A percentile compares a stretch with the other conserved stretches of the same genome.
phyloP scores from a whole-genome alignment of 2,329 filamentous ascomycete species.

The Cordyceps cateniannulata region DNA sequence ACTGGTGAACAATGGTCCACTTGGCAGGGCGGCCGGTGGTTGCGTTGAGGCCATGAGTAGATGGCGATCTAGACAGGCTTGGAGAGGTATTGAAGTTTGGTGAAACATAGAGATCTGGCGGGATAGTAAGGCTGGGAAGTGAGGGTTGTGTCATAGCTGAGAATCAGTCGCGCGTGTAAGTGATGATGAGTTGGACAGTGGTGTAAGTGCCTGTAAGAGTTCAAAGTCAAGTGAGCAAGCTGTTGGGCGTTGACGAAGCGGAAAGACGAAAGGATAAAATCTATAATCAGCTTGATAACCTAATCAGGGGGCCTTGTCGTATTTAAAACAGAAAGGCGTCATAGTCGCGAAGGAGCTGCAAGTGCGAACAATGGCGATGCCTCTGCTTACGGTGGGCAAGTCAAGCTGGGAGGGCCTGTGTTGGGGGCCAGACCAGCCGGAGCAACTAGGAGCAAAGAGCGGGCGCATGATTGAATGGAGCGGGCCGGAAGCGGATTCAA shows the following conservation, averaged over 20 bases:
- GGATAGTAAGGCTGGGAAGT: not conserved
- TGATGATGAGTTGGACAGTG: not conserved
- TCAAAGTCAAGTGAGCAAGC: not conserved
- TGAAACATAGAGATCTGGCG: not conserved
- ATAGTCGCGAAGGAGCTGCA: not conserved
- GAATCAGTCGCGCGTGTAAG: not conserved
- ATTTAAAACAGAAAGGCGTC: not conserved
- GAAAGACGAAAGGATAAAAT: not conserved
- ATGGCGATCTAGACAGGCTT: conserved; percentile 18
- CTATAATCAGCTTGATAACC: not conserved
- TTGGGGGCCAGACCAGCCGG: conserved; percentile 3
- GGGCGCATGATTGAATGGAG: not conserved
- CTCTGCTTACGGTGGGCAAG: not conserved
- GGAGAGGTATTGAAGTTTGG: not conserved
- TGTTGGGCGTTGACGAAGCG: not conserved
- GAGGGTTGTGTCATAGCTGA: not conserved
- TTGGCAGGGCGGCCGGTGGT: conserved; percentile 46
- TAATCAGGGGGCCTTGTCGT: not conserved
- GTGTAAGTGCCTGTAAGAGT: not conserved
- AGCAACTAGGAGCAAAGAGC: not conserved
- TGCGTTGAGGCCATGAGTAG: conserved; percentile 22
- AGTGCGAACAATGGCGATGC: not conserved
- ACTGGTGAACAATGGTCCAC: conserved; percentile 47
- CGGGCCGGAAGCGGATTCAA: not conserved
- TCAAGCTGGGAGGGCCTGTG: not conserved